These are phyloP conservation scores for Pichia sp. DNA, from an alignment of 1,139 yeast species.

Conservation along the genomic window DNA sequence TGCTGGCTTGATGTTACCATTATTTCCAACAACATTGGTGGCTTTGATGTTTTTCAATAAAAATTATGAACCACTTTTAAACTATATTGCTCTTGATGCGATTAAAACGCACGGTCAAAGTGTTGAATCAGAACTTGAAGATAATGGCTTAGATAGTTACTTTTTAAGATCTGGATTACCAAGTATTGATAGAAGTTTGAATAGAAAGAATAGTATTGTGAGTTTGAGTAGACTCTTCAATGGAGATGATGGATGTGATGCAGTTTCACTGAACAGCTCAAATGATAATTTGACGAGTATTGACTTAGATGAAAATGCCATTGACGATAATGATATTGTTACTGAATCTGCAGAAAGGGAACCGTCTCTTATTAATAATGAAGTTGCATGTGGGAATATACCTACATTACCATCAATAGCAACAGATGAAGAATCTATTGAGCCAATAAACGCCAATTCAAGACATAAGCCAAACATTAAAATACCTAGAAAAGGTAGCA, in stretches of 20 bases:
- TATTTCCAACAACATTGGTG: conserved; percentile 43
- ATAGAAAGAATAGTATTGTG: conserved; percentile 13
- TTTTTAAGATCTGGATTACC: conserved; percentile 4
- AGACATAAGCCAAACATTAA: conserved; percentile 1
- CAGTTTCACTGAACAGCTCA: conserved; percentile 10
- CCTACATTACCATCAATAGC: background rate
- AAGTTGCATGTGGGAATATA: background rate
- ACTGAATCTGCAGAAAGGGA: background rate
- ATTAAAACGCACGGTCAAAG: conserved; percentile 35
- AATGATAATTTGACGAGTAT: conserved; percentile 1
- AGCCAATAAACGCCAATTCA: background rate
- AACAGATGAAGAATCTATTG: background rate
- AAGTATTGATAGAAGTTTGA: background rate
- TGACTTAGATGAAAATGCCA: background rate
- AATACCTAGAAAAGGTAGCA: conserved; percentile 29
- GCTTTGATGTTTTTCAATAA: conserved; percentile 52
- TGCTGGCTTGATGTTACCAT: conserved; percentile 47
- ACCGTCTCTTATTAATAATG: background rate
- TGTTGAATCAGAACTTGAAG: conserved; percentile 21
- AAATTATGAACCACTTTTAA: conserved; percentile 52
- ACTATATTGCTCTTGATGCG: conserved; percentile 58
- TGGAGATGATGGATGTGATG: conserved; percentile 17
- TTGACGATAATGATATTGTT: background rate
- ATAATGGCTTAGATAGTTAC: conserved; percentile 15
- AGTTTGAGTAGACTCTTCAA: conserved; percentile 13